Percentiles rank a stretch among this genome's conserved stretches.
Conservation (phyloP, 2,329 filamentous ascomycete species). For the Penicillium sp. region DNA sequence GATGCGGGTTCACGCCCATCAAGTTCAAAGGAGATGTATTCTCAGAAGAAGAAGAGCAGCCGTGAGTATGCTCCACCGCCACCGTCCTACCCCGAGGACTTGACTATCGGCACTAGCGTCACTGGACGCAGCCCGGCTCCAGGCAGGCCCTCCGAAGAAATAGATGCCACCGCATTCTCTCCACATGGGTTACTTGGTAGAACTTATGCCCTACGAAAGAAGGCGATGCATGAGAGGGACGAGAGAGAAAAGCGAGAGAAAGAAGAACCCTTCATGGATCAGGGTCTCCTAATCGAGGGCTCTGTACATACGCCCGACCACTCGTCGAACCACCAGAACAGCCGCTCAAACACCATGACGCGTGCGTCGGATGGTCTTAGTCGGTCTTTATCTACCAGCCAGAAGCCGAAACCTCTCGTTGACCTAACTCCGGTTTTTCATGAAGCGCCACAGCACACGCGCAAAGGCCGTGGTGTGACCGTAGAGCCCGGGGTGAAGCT, state of each 20-base stretch:
- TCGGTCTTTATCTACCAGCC: slow-evolving; percentile 44
- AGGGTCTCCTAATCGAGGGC: slow-evolving; percentile 49
- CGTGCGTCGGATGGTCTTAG: slow-evolving; percentile 32
- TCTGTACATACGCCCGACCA: slow-evolving; percentile 41
- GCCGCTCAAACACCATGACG: slow-evolving; percentile 34
- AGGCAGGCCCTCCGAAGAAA: slow-evolving; percentile 8
- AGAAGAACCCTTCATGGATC: slow-evolving; percentile 48
- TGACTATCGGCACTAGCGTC: slow-evolving; percentile 24
- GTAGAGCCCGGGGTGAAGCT: slow-evolving; percentile 42
- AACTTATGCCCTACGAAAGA: slow-evolving; percentile 39
- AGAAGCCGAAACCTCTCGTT: slow-evolving; percentile 58
- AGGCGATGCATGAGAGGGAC: slow-evolving; percentile 40
- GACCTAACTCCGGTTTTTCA: slow-evolving; percentile 63
- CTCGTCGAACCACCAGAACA: slow-evolving; percentile 10
- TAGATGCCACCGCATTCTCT: slow-evolving; percentile 33
- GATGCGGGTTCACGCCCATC: slow-evolving; percentile 11
- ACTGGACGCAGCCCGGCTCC: not conserved
- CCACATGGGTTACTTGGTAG: slow-evolving; percentile 37
- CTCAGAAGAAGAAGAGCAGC: slow-evolving; percentile 28
- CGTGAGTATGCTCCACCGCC: slow-evolving; percentile 31
- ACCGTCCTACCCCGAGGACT: slow-evolving; percentile 25
- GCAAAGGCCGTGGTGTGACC: slow-evolving; percentile 38
- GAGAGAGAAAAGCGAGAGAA: slow-evolving; percentile 33
- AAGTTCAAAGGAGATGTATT: slow-evolving; percentile 22
- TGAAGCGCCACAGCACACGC: slow-evolving; percentile 52